A percentile compares a stretch with the other conserved stretches of the same genome.
These are phyloP conservation scores for Tuctoria greenei DNA, from an alignment of 176 grass and related monocot genomes.

Conservation along the genomic window DNA sequence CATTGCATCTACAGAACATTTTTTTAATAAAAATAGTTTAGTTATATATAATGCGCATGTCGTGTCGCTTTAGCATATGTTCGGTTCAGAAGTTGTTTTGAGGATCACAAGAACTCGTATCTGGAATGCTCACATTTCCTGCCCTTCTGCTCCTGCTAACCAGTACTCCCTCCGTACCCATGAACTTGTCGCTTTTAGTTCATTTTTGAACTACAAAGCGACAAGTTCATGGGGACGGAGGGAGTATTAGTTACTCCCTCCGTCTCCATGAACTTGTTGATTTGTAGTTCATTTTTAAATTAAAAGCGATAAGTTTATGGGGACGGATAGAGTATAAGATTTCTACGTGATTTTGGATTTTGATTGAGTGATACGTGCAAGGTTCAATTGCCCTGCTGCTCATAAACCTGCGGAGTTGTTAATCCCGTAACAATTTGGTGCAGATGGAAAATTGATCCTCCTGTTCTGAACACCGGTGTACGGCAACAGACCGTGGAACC, in stretches of 20 bases:
- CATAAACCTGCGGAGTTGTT: background rate
- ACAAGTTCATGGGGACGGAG: too few relatives aligned
- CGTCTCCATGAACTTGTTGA: too few relatives aligned
- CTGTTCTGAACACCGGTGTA: conserved; percentile 38
- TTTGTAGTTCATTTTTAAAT: too few relatives aligned
- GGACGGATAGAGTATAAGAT: background rate
- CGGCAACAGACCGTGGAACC: conserved; percentile 21
- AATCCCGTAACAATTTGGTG: background rate
- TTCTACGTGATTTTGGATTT: background rate
- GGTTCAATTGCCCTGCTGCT: background rate
- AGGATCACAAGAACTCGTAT: background rate
- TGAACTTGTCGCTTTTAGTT: too few relatives aligned
- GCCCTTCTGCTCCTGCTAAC: background rate
- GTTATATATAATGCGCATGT: conserved; percentile 12
- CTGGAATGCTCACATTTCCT: background rate
- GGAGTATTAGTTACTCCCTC: too few relatives aligned
- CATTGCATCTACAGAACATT: background rate
- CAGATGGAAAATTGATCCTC: conserved; percentile 69
- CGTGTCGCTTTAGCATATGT: background rate
- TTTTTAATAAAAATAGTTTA: background rate
- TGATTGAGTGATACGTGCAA: too few relatives aligned
- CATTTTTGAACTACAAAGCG: too few relatives aligned
- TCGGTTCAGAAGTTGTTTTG: background rate
- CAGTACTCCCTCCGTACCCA: too few relatives aligned
- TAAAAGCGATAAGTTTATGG: too few relatives aligned